These are phyloP conservation scores for Aspergillus ustus DNA, from an alignment of 2,329 filamentous ascomycete genomes.

Conservation along the genomic window DNA sequence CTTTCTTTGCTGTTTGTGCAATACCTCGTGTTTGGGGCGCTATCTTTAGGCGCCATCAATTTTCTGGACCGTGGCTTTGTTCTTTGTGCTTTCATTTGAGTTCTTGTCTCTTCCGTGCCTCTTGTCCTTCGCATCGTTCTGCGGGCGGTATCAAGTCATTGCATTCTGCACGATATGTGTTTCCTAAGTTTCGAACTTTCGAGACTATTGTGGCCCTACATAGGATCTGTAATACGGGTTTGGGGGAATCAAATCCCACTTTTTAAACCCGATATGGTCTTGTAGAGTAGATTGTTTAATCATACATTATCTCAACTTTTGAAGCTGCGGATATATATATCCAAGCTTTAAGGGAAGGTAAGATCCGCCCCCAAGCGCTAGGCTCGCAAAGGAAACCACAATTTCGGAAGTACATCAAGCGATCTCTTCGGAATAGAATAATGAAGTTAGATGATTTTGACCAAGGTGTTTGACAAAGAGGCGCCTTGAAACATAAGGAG, in stretches of 20 bases:
- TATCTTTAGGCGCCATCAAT: not conserved
- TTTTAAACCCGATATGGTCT: too few relatives aligned
- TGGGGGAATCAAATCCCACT: too few relatives aligned
- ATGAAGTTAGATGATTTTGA: not conserved
- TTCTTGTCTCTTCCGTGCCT: not conserved
- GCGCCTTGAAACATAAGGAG: constrained; percentile 10
- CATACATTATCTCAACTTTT: too few relatives aligned
- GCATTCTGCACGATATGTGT: not conserved
- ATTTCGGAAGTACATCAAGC: not conserved
- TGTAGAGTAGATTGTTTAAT: too few relatives aligned
- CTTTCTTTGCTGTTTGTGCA: too few relatives aligned
- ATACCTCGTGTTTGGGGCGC: not conserved
- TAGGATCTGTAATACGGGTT: too few relatives aligned
- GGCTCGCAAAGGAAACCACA: not conserved
- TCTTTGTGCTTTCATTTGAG: not conserved
- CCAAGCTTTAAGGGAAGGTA: not conserved
- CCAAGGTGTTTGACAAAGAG: not conserved
- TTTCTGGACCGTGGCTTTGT: not conserved
- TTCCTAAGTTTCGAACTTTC: not conserved
- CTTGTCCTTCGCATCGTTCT: not conserved
- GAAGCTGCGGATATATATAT: not conserved
- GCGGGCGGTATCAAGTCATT: not conserved
- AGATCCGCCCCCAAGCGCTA: not conserved
- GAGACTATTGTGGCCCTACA: too few relatives aligned
- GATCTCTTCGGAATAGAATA: not conserved